Percentiles rank a stretch among this genome's conserved stretches.
Evolutionary conservation across 2,329 filamentous ascomycete species (phyloP).

Genomic region (Sphaerulina musiva): DNA sequence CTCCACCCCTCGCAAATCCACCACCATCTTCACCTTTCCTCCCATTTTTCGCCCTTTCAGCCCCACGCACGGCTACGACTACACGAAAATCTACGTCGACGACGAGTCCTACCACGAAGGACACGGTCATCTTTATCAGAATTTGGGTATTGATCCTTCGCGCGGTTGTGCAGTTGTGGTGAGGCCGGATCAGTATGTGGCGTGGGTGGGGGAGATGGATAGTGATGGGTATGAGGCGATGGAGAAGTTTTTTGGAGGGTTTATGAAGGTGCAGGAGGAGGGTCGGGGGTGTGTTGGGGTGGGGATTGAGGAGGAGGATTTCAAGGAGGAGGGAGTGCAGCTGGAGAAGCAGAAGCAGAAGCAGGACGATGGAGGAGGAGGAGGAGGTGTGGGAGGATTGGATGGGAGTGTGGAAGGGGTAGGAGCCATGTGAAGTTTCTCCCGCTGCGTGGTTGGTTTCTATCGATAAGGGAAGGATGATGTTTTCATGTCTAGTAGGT

Average conservation of each 20-base stretch:
- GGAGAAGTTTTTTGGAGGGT: conserved; percentile 9
- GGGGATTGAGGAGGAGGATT: too few species aligned
- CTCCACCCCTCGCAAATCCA: conserved; percentile 44
- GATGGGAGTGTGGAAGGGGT: background rate
- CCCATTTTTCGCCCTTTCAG: conserved; percentile 39
- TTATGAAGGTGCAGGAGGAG: conserved; percentile 1
- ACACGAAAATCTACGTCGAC: conserved; percentile 38
- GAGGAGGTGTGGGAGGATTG: background rate
- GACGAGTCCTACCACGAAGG: conserved; percentile 40
- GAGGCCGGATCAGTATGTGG: conserved; percentile 61
- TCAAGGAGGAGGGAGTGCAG: too few species aligned
- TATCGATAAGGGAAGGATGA: too few species aligned
- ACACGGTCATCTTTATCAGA: conserved; percentile 43
- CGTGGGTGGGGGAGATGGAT: conserved; percentile 37
- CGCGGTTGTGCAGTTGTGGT: conserved; percentile 52
- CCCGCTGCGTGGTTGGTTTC: background rate
- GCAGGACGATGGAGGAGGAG: background rate
- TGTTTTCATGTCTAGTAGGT: too few species aligned
- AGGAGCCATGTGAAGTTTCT: background rate
- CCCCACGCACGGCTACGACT: conserved; percentile 28
- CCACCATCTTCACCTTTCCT: conserved; percentile 40
- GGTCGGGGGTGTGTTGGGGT: background rate
- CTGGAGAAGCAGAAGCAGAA: background rate
- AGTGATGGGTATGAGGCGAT: conserved; percentile 12
- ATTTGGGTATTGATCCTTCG: conserved; percentile 51